These are phyloP conservation scores for Colletotrichum filicis DNA, from an alignment of 2,329 filamentous ascomycete genomes.

Conservation along the genomic window DNA sequence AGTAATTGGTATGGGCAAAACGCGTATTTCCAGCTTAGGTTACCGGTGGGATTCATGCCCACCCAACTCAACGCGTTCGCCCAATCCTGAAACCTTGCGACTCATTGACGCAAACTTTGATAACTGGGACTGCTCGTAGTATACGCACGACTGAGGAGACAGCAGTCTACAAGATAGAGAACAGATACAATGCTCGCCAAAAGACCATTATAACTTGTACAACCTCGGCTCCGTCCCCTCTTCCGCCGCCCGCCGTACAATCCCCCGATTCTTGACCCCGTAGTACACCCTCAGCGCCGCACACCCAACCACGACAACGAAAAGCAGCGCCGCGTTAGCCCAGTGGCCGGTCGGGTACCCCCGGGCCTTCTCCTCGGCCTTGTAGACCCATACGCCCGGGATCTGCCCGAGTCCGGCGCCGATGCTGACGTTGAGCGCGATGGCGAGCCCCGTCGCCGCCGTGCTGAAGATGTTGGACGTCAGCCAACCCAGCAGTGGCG, in stretches of 20 bases:
- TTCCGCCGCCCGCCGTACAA: constrained; percentile 44
- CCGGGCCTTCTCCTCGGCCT: constrained; percentile 64
- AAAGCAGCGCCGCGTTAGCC: constrained; percentile 70
- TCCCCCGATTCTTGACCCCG: constrained; percentile 53
- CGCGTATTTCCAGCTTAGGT: neutral
- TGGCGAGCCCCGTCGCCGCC: constrained; percentile 73
- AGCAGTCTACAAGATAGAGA: neutral
- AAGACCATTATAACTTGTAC: constrained; percentile 50
- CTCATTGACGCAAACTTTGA: neutral
- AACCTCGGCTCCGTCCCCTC: constrained; percentile 48
- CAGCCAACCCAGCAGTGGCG: constrained; percentile 77
- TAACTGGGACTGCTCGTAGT: neutral
- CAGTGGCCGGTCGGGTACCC: constrained; percentile 80
- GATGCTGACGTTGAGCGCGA: constrained; percentile 76
- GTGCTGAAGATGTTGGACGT: constrained; percentile 75
- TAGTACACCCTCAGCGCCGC: constrained; percentile 67
- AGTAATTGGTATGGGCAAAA: neutral
- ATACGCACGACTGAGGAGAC: neutral
- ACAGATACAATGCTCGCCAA: neutral
- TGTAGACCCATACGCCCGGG: constrained; percentile 80
- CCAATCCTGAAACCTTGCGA: neutral
- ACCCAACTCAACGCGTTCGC: neutral
- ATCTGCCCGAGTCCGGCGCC: constrained; percentile 77
- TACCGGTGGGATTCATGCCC: neutral
- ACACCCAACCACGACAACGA: constrained; percentile 68